Evolutionary conservation across 116 monocot genomes (phyloP), one percentile per base, ranked within the genome.

Genomic region (Posidonia oceanica): DNA sequence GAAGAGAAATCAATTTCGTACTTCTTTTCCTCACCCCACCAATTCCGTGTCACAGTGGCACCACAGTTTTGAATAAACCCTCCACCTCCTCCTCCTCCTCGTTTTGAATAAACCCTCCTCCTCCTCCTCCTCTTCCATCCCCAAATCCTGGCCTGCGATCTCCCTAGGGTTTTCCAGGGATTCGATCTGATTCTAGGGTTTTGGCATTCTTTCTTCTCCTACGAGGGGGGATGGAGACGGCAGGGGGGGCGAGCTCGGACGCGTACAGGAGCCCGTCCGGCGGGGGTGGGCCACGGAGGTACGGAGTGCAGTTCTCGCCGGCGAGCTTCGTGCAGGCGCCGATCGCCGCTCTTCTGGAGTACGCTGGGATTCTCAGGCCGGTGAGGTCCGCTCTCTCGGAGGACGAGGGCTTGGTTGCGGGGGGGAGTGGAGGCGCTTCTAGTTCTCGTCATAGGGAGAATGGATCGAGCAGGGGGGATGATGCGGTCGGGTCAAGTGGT

Each of bases 291-390:
- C 52, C 72, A 38, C 8, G 57, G 37, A 73, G 76, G 64, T 36
- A 81, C 67, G 75, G 79, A 8, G 39, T 86, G 36, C 83, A 76
- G 57, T 85, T 97, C 39, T 89, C 84, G 4, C 42, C 89, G 0
- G 81, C 83, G 3, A 78, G 71, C 37, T 70, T 93, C 76, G 71
- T 93, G 39, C 93, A 86, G 63, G 88, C 90, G 61, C 93, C 88
- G 23, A 69, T 99, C 8, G 72, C 88, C 0, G 81, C 86, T 12
- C 66, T 99, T 3, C 56, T 99, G 60, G 93, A 93, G 81, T 90
- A 99, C 69, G 83, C 93, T 37, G 93, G 93, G 2, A 71, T 93
- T 65, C 54, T 93, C 38, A 80, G 82, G 16, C 53, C 71, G 11
- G 8, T 66, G 7, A 10, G 52, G 23, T 54, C 39, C 7, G 63